Conservation (phyloP, 2,329 filamentous ascomycete species). For the Teratosphaeriaceae sp. region DNA sequence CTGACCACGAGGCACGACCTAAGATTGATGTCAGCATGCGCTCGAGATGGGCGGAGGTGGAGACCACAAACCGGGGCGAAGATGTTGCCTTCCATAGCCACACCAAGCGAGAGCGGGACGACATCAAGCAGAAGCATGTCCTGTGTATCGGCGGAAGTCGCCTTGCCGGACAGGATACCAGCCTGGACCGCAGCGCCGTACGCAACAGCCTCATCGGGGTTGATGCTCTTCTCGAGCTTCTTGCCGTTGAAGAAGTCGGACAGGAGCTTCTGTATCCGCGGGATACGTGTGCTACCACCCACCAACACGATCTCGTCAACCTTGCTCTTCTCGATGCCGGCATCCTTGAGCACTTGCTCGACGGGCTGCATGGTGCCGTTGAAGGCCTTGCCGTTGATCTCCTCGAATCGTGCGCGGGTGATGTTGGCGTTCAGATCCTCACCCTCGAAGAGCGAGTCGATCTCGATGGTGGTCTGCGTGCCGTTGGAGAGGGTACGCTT, state of each 20-base stretch:
- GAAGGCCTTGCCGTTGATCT: slow-evolving; percentile 95
- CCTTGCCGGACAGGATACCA: slow-evolving; percentile 97
- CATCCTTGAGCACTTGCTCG: slow-evolving; percentile 93
- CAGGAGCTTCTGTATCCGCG: slow-evolving; percentile 97
- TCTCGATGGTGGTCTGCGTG: slow-evolving; percentile 96
- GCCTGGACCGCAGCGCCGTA: slow-evolving; percentile 99
- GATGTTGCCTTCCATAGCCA: slow-evolving; percentile 99
- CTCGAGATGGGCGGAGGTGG: too few relatives aligned
- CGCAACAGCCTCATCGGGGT: slow-evolving; percentile 98
- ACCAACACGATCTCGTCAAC: slow-evolving; percentile 99
- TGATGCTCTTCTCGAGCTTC: slow-evolving; percentile 99
- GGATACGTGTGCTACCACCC: slow-evolving; percentile 98
- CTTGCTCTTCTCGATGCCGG: slow-evolving; percentile 75
- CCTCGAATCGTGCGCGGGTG: slow-evolving; percentile 98
- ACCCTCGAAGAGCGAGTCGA: slow-evolving; percentile 96
- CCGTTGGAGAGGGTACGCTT: slow-evolving; percentile 98
- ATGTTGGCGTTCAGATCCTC: slow-evolving; percentile 97
- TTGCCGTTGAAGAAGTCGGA: slow-evolving; percentile 99
- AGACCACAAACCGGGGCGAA: slow-evolving; percentile 66
- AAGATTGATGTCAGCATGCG: slow-evolving; percentile 29
- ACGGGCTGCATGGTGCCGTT: slow-evolving; percentile 90
- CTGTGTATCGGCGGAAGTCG: slow-evolving; percentile 85
- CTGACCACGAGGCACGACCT: slow-evolving; percentile 64
- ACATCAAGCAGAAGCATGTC: slow-evolving; percentile 96
- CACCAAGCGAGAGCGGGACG: slow-evolving; percentile 91